Percentiles rank a stretch among this genome's conserved stretches.
phyloP scores from a whole-genome alignment of 257 asterid species.

The Primulina tabacum region DNA sequence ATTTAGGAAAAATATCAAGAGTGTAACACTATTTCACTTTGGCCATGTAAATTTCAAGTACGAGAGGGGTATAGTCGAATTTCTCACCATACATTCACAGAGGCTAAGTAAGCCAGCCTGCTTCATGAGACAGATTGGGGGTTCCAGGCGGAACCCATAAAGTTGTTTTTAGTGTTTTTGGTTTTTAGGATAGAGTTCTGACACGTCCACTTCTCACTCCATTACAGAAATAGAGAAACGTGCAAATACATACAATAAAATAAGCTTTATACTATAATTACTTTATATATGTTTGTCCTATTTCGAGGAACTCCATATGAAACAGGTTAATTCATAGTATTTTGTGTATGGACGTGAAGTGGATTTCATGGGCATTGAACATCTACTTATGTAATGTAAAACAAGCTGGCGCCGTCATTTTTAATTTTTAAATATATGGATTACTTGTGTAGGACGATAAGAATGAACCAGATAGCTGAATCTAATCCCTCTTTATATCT shows the following conservation, averaged over 20 bases:
- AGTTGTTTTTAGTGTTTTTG: background rate
- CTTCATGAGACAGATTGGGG: background rate
- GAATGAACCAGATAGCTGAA: constrained; percentile 12
- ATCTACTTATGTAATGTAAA: background rate
- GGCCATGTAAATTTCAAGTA: background rate
- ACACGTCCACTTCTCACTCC: background rate
- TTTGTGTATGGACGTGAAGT: background rate
- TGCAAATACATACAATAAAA: background rate
- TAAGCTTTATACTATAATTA: background rate
- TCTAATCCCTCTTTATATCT: constrained; percentile 17
- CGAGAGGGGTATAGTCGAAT: background rate
- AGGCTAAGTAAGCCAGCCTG: background rate
- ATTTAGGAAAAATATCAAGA: background rate
- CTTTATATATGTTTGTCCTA: background rate
- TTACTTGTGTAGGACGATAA: constrained; percentile 6
- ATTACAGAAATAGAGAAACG: background rate
- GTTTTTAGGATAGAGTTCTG: background rate
- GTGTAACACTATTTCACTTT: background rate
- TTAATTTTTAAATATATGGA: background rate
- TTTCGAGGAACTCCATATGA: background rate
- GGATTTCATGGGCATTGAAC: constrained; percentile 7
- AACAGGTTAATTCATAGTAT: background rate
- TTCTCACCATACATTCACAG: background rate
- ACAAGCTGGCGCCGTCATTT: background rate
- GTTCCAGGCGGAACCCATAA: background rate